Evolutionary conservation across 1,139 yeast genomes (phyloP), one percentile per base, ranked within the genome.

Genomic region (Suhomyces bribrorum): DNA sequence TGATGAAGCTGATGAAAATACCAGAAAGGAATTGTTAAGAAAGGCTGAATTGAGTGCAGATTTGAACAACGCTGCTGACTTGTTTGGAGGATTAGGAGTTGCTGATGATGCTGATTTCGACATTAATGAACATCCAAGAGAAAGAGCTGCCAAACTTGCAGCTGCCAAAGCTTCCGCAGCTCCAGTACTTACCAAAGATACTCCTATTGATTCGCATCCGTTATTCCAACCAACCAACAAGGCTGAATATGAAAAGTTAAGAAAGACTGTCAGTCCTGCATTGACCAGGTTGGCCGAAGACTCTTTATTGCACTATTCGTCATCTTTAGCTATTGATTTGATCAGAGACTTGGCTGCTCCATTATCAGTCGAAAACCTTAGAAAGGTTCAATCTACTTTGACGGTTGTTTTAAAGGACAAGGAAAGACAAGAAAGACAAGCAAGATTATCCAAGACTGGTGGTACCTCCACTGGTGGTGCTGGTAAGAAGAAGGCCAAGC

Each of bases 391-490:
- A 34, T 83, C 95, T 30, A 90, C 97, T 1, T 72, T 92, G 56
- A 86, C 81, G 52, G 92, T 90, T 6, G 64, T 84, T 40, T 72
- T 85, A 47, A 89, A 84, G 56, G 96, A 89, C 41, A 92, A 92
- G 69, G 92, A 85, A 63, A 84, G 83, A 61, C 85, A 83, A 43
- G 97, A 90, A 69, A 86, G 97, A 71, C 84, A 76, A 55, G 87
- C 85, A 3, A 78, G 95, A 66, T 69, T 85, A 55, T 77, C 83
- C 55, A 83, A 82, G 60, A 77, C 88, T 32, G 92, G 92, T 46
- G 92, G 92, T 47, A 84, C 92, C 33, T 81, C 92, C 29, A 84
- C 94, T 32, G 95, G 94, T 57, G 95, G 97, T 60, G 92, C 95
- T 23, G 97, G 96, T 57, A 88, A 87, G 76, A 86, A 88, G 81